Evolutionary conservation across 768 basidiomycete species (phyloP).

Genomic region (Cantharellus anzutake): DNA sequence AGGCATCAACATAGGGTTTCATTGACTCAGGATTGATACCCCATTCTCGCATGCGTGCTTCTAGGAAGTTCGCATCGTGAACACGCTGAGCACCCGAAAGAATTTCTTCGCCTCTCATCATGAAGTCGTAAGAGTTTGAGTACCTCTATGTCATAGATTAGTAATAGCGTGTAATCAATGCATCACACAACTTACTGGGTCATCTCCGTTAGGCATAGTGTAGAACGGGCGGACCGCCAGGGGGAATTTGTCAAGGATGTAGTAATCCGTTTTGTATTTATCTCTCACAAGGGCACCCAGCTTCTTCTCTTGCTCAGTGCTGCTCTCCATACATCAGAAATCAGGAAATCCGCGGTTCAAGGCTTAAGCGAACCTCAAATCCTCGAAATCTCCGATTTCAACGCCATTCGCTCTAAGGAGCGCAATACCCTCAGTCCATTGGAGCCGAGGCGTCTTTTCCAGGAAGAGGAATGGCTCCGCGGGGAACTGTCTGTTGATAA

Average conservation of each 20-base stretch:
- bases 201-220: slow-evolving; percentile 92
- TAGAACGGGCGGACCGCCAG: slow-evolving; percentile 92
- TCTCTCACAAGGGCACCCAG: slow-evolving; percentile 77
- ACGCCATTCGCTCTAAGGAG: slow-evolving; percentile 77
- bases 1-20: slow-evolving; percentile 85
- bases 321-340: slow-evolving; percentile 15
- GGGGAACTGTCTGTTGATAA: slow-evolving; percentile 72
- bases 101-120: slow-evolving; percentile 99
- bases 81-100: slow-evolving; percentile 96
- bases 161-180: neutral
- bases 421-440: slow-evolving; percentile 75
- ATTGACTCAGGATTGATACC: slow-evolving; percentile 84
- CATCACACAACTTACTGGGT: slow-evolving; percentile 35
- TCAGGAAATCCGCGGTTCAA: slow-evolving; percentile 12
- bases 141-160: slow-evolving; percentile 16
- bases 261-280: slow-evolving; percentile 96
- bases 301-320: slow-evolving; percentile 89
- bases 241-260: slow-evolving; percentile 98
- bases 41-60: slow-evolving; percentile 66
- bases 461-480: slow-evolving; percentile 93
- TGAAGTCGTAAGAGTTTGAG: slow-evolving; percentile 99
- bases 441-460: slow-evolving; percentile 69
- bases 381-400: slow-evolving; percentile 56
- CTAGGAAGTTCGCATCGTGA: slow-evolving; percentile 70
- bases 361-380: slow-evolving; percentile 36